A percentile compares a stretch with the other conserved stretches of the same genome.
Evolutionary conservation across 179 eudicot species (phyloP).

Genomic region (Kewa caespitosa): DNA sequence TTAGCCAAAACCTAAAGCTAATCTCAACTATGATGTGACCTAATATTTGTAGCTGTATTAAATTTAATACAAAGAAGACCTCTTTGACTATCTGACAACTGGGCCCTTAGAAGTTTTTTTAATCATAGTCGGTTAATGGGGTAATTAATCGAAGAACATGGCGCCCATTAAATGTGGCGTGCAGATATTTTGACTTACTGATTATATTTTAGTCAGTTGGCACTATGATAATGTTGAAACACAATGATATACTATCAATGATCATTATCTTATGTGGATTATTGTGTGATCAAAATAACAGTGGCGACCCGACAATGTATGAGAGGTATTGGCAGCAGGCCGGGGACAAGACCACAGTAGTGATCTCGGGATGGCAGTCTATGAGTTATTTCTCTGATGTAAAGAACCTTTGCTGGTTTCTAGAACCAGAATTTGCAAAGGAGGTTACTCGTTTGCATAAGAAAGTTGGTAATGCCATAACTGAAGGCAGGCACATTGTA

Average conservation of each 20-base stretch:
- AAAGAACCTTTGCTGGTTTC: slow-evolving; percentile 76
- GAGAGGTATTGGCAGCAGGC: slow-evolving; percentile 71
- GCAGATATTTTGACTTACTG: slow-evolving; percentile 15
- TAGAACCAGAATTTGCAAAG: slow-evolving; percentile 65
- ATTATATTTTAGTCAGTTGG: not conserved
- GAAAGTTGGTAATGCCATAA: slow-evolving; percentile 76
- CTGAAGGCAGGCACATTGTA: slow-evolving; percentile 63
- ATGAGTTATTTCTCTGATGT: slow-evolving; percentile 85
- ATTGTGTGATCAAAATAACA: slow-evolving; percentile 25
- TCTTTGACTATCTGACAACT: not conserved
- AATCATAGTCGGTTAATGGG: not conserved
- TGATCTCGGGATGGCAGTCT: slow-evolving; percentile 71
- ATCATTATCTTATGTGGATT: slow-evolving; percentile 4
- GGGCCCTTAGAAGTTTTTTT: not conserved
- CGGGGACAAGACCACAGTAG: slow-evolving; percentile 59
- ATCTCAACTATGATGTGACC: not conserved
- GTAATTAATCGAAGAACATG: slow-evolving; percentile 29
- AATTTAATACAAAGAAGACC: not conserved
- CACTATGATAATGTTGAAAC: not conserved
- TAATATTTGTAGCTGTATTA: not conserved
- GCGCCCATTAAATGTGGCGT: slow-evolving; percentile 16
- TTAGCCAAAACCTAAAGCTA: not conserved
- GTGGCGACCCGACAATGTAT: slow-evolving; percentile 97
- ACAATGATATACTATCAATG: not conserved
- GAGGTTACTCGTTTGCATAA: slow-evolving; percentile 63